Evolutionary conservation across 2,329 filamentous ascomycete genomes (phyloP), one percentile per base, ranked within the genome.

Genomic region (Colletotrichum tropicicola): DNA sequence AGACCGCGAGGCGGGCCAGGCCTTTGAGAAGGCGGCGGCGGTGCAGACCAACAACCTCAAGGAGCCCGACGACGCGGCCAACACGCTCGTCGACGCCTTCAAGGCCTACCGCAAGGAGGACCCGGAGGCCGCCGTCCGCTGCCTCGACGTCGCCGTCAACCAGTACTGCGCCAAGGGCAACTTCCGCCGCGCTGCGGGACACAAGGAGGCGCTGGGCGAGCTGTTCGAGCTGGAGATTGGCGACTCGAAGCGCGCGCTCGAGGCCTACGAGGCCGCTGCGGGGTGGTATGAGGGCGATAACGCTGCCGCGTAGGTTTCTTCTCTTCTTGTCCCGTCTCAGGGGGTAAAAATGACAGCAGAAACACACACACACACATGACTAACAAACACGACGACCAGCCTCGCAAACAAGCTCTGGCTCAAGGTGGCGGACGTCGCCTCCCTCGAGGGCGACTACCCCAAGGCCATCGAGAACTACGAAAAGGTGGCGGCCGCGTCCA

Each of bases 381-480:
- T 21, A 52, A 6, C 27, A 2, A 13, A 17, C 35, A 9, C 15
- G 5, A n/a, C n/a, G n/a, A n/a, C n/a, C 71, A 94, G 92, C 35
- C 86, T 97, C 30, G 94, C 94, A 68, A 98, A 97, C 83, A 98
- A 98, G 80, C 88, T 96, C 65, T 97, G 88, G 84, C 88, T 98
- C 70, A 98, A 98, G 82, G 92, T 94, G 9, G 95, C 93, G 49
- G 96, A 98, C 73, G 84, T 98, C 47, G 86, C 92, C 6, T 96
- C 93, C 12, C 80, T 97, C 13, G 91, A 94, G 60, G 88, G 83
- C 65, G 92, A 98, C 75, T 98, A 97, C 82, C 90, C 90, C 82
- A 93, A 91, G 78, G 88, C 93, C 60, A 93, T 94, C 71, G 86
- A 91, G 68, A 86, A 90, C 70, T 98, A 92, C 80, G 95, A 98